Evolutionary conservation across 192 early-diverging fungal species (phyloP), one percentile per base, ranked within the genome.

Genomic region (Coemansia guatemalensis): DNA sequence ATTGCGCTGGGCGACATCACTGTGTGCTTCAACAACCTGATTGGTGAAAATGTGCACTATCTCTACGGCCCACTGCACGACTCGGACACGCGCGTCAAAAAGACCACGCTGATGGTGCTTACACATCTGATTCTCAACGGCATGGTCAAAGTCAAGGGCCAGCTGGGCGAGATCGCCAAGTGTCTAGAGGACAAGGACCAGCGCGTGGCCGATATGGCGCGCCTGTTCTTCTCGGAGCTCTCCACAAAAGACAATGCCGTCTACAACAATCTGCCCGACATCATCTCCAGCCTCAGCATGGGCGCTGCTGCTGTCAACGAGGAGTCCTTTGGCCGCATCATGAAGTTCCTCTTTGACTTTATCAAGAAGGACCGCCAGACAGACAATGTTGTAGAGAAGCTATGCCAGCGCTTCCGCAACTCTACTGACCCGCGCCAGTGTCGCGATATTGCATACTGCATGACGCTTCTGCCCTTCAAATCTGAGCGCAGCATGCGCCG

Each of bases 81-180:
- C 70, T 60, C 75, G 0, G 92, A 97, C 66, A 71, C 72, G 2
- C 71, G 85, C 8, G 95, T 97, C 33, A 94, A 95, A 73, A 96
- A 95, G 79, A 99, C 96, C 71, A 88, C 95, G 47, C 87, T 99
- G 44, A 99, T 99, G 98, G 98, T 99, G 12, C 74, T 99, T 44
- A 96, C 96, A 0, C 95, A 97, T 69, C 78, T 99, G 76, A 94
- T 98, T 48, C 82, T 99, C 49, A 99, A 99, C 72, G 96, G 96
- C 23, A 97, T 98, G 95, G 89, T 99, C 72, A 99, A 99, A 69
- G 96, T 96, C 35, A 99, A 98, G 73, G 98, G 96, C 9, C 95
- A 99, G 67, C 84, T 99, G 49, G 91, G 92, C 67, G 95, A 98
- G 74, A 98, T 99, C 92, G 96, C 96, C 1, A 98, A 96, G 69